Percentiles rank a stretch among this genome's conserved stretches.
These are phyloP conservation scores for Fusarium sp. DNA, from an alignment of 2,329 filamentous ascomycete species.

Conservation along the genomic window DNA sequence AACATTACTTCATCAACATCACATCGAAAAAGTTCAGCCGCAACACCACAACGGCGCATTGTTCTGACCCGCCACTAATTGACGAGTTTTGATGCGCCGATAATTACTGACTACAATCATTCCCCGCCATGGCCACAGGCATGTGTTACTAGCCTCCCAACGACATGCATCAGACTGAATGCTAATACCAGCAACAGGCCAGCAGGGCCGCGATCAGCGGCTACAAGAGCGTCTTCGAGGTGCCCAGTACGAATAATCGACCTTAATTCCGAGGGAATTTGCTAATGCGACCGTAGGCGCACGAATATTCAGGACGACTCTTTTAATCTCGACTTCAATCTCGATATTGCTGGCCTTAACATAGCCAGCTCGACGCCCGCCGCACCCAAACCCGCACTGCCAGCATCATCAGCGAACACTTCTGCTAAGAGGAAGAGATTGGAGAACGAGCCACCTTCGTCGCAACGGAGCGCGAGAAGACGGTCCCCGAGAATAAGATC, in stretches of 20 bases:
- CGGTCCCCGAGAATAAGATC: constrained; percentile 34
- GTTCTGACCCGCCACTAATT: rapidly evolving
- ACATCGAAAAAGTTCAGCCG: constrained; percentile 3
- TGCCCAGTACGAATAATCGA: constrained; percentile 62
- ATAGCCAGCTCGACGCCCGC: constrained; percentile 39
- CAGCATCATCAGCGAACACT: constrained; percentile 53
- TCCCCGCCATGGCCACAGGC: constrained; percentile 51
- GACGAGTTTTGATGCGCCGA: constrained; percentile 14
- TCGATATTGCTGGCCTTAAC: constrained; percentile 60
- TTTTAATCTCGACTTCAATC: constrained; percentile 68
- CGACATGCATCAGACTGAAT: not conserved
- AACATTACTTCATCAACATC: constrained; percentile 42
- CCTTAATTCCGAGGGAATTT: rapidly evolving
- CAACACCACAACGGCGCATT: constrained; percentile 4
- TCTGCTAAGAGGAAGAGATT: constrained; percentile 60
- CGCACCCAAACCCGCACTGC: constrained; percentile 38
- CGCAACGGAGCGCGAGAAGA: constrained; percentile 18
- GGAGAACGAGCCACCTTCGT: constrained; percentile 38
- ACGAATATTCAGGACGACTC: constrained; percentile 70
- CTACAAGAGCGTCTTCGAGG: constrained; percentile 74
- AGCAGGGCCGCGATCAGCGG: constrained; percentile 68
- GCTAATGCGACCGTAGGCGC: constrained; percentile 51
- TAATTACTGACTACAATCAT: not conserved
- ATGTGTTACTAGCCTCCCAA: constrained; percentile 15
- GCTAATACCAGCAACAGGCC: constrained; percentile 42